Evolutionary conservation across 345 rosid species (phyloP).

Genomic region (Erucastrum elatum): DNA sequence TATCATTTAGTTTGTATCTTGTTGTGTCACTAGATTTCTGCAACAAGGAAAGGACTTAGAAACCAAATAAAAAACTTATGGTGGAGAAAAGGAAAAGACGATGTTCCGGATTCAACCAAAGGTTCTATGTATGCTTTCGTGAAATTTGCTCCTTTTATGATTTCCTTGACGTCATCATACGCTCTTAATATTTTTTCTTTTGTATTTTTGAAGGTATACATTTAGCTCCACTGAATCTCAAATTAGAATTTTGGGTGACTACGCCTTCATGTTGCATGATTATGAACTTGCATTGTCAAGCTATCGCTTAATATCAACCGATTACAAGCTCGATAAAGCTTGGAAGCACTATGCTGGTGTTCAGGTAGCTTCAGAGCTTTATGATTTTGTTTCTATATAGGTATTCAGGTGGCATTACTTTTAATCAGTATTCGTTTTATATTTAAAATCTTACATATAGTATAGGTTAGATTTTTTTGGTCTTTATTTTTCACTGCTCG

Average conservation of each 20-base stretch:
- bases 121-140: conserved; percentile 66
- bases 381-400: conserved; percentile 18
- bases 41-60: conserved; percentile 93
- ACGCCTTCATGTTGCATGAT: conserved; percentile 96
- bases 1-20: conserved; percentile 30
- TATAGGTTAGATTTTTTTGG: conserved; percentile 11
- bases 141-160: conserved; percentile 22
- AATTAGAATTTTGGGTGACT: conserved; percentile 91
- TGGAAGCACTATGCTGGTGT: conserved; percentile 98
- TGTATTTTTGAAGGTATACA: conserved; percentile 73
- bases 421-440: conserved; percentile 6
- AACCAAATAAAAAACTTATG: conserved; percentile 93
- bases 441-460: not conserved
- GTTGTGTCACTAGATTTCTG: conserved; percentile 65
- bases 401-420: conserved; percentile 15
- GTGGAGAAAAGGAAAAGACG: conserved; percentile 99
- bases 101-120: conserved; percentile 55
- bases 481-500: not conserved
- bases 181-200: conserved; percentile 22
- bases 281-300: conserved; percentile 94
- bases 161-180: conserved; percentile 20
- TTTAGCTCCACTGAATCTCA: conserved; percentile 89
- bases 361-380: conserved; percentile 62
- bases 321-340: conserved; percentile 96
- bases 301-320: conserved; percentile 92